Conservation (phyloP, 495 filamentous ascomycete genomes). For the Neurospora sp. region DNA sequence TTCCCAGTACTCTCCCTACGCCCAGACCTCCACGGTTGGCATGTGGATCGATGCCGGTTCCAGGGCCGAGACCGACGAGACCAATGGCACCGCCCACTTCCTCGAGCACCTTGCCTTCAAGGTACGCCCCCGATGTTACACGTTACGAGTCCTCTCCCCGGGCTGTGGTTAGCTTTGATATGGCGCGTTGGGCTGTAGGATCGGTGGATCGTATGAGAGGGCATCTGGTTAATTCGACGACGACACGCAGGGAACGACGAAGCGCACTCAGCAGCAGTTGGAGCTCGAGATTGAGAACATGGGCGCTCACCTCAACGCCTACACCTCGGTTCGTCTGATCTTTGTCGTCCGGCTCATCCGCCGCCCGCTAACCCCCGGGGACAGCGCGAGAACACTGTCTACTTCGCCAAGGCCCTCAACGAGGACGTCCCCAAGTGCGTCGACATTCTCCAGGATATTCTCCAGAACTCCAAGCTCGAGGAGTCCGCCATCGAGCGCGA, state of each 20-base stretch:
- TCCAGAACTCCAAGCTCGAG: conserved; percentile 98
- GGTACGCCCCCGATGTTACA: conserved; percentile 38
- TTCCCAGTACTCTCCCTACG: conserved; percentile 95
- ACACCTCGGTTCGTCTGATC: conserved; percentile 78
- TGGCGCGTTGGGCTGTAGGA: background rate
- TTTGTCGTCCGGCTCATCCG: conserved; percentile 11
- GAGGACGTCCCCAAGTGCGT: conserved; percentile 89
- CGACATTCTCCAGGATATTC: conserved; percentile 96
- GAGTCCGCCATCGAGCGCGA: conserved; percentile 86
- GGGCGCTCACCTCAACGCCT: conserved; percentile 98
- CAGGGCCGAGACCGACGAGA: conserved; percentile 94
- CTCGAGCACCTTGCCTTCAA: conserved; percentile 99
- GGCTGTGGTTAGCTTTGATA: background rate
- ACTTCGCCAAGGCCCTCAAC: conserved; percentile 99
- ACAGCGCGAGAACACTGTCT: conserved; percentile 97
- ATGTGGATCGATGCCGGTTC: conserved; percentile 99
- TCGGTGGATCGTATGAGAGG: background rate
- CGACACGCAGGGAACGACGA: conserved; percentile 63
- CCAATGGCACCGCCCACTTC: conserved; percentile 98
- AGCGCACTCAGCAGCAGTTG: conserved; percentile 86
- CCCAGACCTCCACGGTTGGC: conserved; percentile 95
- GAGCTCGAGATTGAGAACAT: conserved; percentile 99
- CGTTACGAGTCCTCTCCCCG: background rate
- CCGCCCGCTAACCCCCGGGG: conserved; percentile 23
- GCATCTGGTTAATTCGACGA: background rate